Base-by-base conservation (phyloP, 129 eudicot species). In the Tagetes erecta region DNA sequence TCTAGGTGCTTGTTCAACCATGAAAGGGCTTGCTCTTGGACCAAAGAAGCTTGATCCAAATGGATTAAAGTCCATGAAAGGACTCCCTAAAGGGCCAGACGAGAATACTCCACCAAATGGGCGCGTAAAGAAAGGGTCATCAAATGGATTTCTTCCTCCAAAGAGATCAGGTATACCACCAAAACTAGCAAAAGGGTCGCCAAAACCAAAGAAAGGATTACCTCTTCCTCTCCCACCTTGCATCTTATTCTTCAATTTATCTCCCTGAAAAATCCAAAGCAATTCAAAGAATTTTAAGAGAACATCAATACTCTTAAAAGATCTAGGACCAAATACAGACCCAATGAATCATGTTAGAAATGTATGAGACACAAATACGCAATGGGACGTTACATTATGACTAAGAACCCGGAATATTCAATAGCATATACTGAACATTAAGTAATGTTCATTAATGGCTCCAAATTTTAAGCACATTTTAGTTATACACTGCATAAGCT, bases 61-160 rank as follows among this genome's bases (percentile, higher is more conserved):
- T 68, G 78, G 83, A 70, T 51, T 71, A 0, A 79, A 51, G 72
- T 76, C 78, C 81, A 80, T 78, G 53, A 92, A 80, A 31, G 97
- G 87, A 81, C 81, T 73, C 36, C 85, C 87, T 6, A 1, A 37
- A 35, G 84, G 83, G n/a, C 92, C 92, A 5, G 96, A 76, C 30
- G 76, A 74, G 67, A 88, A 70, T 68, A 88, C 76, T 65, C 86
- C 81, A 73, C 91, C 96, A 79, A 93, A 86, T 70, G 98, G 98
- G 12, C 76, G 77, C 3, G 82, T 83, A 71, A 93, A 93, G 80
- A 90, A 87, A 77, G 96, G 98, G 75, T 93, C 95, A 77, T 86
- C 96, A 76, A 93, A 93, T 8, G 98, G 98, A 70, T 88, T 86
- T 42, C 86, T 80, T 67, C 92, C 92, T 41, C 89, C 98, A 52